Evolutionary conservation across 345 rosid species (phyloP).

Genomic region (Syzygium aromaticum): DNA sequence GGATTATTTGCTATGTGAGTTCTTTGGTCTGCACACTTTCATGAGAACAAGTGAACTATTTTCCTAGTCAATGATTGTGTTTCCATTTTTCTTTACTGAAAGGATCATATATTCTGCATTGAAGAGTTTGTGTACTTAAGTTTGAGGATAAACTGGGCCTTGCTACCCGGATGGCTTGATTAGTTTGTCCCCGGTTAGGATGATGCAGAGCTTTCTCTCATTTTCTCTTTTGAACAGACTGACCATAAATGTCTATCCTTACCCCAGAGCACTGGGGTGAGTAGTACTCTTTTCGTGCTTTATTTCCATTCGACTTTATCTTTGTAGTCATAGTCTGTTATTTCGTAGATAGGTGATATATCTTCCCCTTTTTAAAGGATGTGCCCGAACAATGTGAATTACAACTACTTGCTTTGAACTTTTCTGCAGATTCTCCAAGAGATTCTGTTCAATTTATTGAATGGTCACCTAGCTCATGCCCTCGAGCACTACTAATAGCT

Average conservation of each 20-base stretch:
- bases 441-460: conserved; percentile 98
- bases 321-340: not conserved
- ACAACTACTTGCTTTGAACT: not conserved
- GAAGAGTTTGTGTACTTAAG: not conserved
- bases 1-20: not conserved
- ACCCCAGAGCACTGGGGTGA: not conserved
- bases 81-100: not conserved
- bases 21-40: not conserved
- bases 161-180: not conserved
- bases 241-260: not conserved
- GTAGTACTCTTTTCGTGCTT: not conserved
- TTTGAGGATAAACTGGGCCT: not conserved
- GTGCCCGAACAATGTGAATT: not conserved
- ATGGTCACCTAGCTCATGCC: conserved; percentile 96
- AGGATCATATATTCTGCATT: not conserved
- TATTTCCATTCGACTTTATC: not conserved
- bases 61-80: not conserved
- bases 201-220: not conserved
- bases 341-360: not conserved
- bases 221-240: not conserved
- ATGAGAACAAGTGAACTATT: not conserved
- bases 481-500: conserved; percentile 89
- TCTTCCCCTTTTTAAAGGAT: not conserved
- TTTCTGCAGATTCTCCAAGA: conserved; percentile 83
- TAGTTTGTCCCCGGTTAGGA: not conserved